Conservation (phyloP, 176 grass and related monocot species). For the Chrysopogon serrulatus region DNA sequence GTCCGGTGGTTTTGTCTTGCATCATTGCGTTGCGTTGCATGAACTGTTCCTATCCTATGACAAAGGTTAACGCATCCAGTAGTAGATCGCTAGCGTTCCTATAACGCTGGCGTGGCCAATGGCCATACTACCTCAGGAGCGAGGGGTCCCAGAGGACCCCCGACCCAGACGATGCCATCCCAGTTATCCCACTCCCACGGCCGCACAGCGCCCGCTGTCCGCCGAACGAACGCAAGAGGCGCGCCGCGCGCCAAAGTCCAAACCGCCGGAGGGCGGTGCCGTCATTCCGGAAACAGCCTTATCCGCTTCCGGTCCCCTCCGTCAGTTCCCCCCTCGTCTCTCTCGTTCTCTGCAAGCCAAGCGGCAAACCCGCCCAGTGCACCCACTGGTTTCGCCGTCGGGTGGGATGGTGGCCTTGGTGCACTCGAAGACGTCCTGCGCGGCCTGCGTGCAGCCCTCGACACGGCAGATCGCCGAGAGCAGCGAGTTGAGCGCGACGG, state of each 20-base stretch:
- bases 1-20: neutral
- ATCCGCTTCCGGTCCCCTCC: constrained; percentile 25
- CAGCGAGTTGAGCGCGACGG: constrained; percentile 70
- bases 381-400: constrained; percentile 1
- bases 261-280: constrained; percentile 18
- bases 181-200: too few relatives aligned
- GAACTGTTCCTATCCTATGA: neutral
- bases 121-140: too few relatives aligned
- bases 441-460: constrained; percentile 32
- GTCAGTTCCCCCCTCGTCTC: neutral
- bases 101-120: neutral
- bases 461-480: constrained; percentile 54
- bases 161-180: too few relatives aligned
- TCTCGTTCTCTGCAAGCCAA: neutral
- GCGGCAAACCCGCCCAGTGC: neutral
- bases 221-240: too few relatives aligned
- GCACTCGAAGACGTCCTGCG: constrained; percentile 45
- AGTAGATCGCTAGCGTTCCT: too few relatives aligned
- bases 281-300: constrained; percentile 25
- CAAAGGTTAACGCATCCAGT: neutral
- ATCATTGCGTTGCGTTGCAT: neutral
- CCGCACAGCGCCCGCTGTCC: neutral
- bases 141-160: too few relatives aligned
- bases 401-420: constrained; percentile 43
- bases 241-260: neutral